These are phyloP conservation scores for Globisporangium cederbergense DNA, from an alignment of 352 stramenopile genomes.

Conservation along the genomic window DNA sequence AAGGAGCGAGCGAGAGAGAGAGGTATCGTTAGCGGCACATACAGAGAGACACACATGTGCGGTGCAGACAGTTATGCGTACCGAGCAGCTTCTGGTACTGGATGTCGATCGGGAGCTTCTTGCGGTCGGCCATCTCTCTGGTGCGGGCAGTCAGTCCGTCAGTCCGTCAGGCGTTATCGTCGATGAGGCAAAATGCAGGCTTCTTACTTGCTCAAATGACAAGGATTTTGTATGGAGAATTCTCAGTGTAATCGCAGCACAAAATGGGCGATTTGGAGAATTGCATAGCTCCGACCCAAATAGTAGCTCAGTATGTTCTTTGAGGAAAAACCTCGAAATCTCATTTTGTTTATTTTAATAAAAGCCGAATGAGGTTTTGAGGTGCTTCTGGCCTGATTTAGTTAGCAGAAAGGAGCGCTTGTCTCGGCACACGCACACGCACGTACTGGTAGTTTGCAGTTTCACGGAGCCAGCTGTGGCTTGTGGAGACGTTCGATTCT, in stretches of 20 bases:
- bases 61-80: constrained; percentile 18
- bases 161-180: neutral
- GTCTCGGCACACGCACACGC: too few relatives aligned
- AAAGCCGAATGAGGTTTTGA: neutral
- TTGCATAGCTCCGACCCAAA: too few relatives aligned
- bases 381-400: neutral
- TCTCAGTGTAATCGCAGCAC: neutral
- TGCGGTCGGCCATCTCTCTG: constrained; percentile 47
- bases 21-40: neutral
- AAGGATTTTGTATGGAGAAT: neutral
- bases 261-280: too few relatives aligned
- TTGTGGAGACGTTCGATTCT: neutral
- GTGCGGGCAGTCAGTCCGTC: neutral
- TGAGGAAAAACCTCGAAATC: too few relatives aligned
- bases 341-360: too few relatives aligned
- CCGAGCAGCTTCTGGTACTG: constrained; percentile 77
- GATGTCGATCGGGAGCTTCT: constrained; percentile 73
- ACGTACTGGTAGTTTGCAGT: neutral
- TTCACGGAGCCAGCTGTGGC: neutral
- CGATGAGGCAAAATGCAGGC: too few relatives aligned
- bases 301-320: too few relatives aligned
- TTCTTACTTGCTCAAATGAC: too few relatives aligned
- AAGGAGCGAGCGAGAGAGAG: constrained; percentile 1
- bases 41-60: neutral
- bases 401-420: neutral